These are phyloP conservation scores for Filobasidium wieringae DNA, from an alignment of 768 basidiomycete genomes.

Conservation along the genomic window DNA sequence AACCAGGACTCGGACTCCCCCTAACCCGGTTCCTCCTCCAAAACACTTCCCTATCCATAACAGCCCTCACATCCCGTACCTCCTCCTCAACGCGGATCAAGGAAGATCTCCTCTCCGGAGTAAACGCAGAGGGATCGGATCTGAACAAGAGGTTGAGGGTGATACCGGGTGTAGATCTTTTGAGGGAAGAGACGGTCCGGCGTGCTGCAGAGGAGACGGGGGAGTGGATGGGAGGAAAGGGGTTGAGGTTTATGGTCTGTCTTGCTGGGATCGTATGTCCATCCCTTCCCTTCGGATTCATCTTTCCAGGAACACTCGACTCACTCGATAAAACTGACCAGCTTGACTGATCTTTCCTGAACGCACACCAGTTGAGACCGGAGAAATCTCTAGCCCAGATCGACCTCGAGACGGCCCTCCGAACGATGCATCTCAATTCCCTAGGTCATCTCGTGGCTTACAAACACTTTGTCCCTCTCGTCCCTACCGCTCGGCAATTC, in stretches of 20 bases:
- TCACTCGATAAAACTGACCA: background rate
- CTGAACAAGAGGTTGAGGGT: constrained; percentile 27
- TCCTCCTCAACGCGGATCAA: constrained; percentile 15
- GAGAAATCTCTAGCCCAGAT: constrained; percentile 41
- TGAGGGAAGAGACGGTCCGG: constrained; percentile 33
- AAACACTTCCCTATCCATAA: constrained; percentile 36
- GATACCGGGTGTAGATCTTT: constrained; percentile 34
- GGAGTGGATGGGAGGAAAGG: constrained; percentile 32
- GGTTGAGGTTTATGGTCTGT: constrained; percentile 39
- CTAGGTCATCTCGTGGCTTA: constrained; percentile 42
- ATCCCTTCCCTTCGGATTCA: too few relatives aligned
- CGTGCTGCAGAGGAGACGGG: constrained; percentile 35
- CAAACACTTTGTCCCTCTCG: constrained; percentile 42
- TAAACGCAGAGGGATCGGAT: too few relatives aligned
- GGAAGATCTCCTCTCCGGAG: constrained; percentile 20
- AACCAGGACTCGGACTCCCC: constrained; percentile 26
- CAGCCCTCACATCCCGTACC: constrained; percentile 37
- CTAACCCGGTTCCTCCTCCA: constrained; percentile 36
- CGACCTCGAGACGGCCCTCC: constrained; percentile 22
- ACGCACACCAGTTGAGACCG: constrained; percentile 36
- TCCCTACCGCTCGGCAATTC: constrained; percentile 34
- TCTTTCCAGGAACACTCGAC: too few relatives aligned
- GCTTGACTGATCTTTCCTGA: background rate
- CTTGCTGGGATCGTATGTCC: constrained; percentile 39
- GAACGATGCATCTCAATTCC: constrained; percentile 42